Percentiles rank a stretch among this genome's conserved stretches.
phyloP scores from a whole-genome alignment of 495 filamentous ascomycete genomes.

The Hypomontagnella monticulosa region DNA sequence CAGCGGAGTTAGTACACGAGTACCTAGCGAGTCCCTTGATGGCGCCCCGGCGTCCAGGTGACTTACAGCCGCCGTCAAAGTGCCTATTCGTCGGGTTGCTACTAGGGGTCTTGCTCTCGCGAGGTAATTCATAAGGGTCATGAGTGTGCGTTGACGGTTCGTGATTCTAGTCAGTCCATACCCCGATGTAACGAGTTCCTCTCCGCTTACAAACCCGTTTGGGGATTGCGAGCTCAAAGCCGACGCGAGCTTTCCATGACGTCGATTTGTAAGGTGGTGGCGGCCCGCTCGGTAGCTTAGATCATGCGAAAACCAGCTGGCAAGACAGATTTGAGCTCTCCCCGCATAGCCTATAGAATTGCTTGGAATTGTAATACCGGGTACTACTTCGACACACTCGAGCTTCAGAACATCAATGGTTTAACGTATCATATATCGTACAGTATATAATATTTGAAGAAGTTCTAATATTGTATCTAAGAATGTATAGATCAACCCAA shows the following conservation, averaged over 20 bases:
- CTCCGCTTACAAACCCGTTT: slow-evolving; percentile 34
- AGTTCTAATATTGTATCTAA: too few relatives aligned
- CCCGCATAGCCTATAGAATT: slow-evolving; percentile 26
- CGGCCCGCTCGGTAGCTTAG: slow-evolving; percentile 20
- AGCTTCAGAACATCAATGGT: too few relatives aligned
- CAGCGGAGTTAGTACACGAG: slow-evolving; percentile 18
- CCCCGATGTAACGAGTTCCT: neutral
- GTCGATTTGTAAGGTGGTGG: slow-evolving; percentile 7
- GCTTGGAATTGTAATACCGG: slow-evolving; percentile 27
- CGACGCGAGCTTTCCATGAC: slow-evolving; percentile 27
- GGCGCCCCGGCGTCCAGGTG: neutral
- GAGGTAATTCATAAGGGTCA: slow-evolving; percentile 42
- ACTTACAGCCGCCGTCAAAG: slow-evolving; percentile 46
- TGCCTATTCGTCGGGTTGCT: slow-evolving; percentile 42
- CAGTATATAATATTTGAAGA: too few relatives aligned
- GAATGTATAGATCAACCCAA: too few relatives aligned
- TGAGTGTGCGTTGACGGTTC: slow-evolving; percentile 1
- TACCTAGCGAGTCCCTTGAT: slow-evolving; percentile 23
- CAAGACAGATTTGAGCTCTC: slow-evolving; percentile 2
- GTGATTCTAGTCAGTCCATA: slow-evolving; percentile 12
- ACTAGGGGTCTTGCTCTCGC: slow-evolving; percentile 31
- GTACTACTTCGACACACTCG: neutral
- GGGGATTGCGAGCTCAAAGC: slow-evolving; percentile 7
- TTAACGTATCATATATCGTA: too few relatives aligned
- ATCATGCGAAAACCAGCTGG: slow-evolving; percentile 15